Conservation (phyloP, 1,284 basidiomycete genomes). For the Sanghuangporus baumii region DNA sequence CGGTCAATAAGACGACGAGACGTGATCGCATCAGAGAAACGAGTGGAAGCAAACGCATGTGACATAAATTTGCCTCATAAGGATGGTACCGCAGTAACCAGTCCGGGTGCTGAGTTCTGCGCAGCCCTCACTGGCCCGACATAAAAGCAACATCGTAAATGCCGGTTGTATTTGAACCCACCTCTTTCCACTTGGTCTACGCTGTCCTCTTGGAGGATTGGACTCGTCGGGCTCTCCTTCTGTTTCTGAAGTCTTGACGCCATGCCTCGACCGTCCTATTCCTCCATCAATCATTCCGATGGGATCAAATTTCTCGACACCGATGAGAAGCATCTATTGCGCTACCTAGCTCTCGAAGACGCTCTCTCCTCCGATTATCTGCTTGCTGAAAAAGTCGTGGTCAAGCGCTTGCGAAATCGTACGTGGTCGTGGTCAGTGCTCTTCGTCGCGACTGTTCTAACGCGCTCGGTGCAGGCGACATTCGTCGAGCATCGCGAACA, state of each 20-base stretch:
- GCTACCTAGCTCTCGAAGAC: neutral
- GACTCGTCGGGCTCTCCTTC: neutral
- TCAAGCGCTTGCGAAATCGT: constrained; percentile 8
- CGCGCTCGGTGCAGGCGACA: constrained; percentile 4
- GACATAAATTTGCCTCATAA: neutral
- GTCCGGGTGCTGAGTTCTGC: neutral
- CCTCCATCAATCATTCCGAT: neutral
- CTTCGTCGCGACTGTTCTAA: neutral
- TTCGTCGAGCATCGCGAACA: constrained; percentile 6
- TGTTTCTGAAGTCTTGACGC: neutral
- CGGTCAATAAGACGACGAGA: neutral
- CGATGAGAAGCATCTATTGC: constrained; percentile 7
- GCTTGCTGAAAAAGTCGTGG: constrained; percentile 7
- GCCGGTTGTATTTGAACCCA: too few relatives aligned
- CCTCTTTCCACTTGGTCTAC: neutral
- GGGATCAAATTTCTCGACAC: neutral
- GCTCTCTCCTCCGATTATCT: neutral
- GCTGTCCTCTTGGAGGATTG: neutral
- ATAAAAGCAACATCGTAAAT: too few relatives aligned
- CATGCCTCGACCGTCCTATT: neutral
- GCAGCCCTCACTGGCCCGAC: too few relatives aligned
- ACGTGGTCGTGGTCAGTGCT: neutral
- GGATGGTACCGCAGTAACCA: neutral
- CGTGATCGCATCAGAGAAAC: neutral
- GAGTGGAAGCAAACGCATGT: neutral